Percentiles rank a stretch among this genome's conserved stretches.
phyloP scores from a whole-genome alignment of 345 rosid species.

The Ceriops tagal region DNA sequence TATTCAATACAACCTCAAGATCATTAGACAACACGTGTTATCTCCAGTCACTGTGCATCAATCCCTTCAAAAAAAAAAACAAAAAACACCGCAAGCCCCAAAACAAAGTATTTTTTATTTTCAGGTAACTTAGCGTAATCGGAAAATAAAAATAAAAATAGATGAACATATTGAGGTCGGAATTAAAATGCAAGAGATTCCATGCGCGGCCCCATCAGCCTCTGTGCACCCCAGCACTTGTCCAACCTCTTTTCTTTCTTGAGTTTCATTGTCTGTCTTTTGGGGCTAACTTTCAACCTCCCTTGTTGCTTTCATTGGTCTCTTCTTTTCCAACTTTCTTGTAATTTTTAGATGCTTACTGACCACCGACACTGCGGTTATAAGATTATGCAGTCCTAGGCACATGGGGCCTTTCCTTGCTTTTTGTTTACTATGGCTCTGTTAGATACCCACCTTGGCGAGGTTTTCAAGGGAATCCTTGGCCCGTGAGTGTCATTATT shows the following conservation, averaged over 20 bases:
- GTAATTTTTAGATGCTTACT: constrained; percentile 22
- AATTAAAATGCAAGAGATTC: constrained; percentile 42
- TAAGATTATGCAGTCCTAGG: constrained; percentile 56
- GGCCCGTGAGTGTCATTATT: constrained; percentile 54
- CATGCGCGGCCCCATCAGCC: constrained; percentile 20
- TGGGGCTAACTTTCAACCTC: constrained; percentile 35
- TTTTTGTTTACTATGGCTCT: neutral
- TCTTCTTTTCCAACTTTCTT: constrained; percentile 2
- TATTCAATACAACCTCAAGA: no score
- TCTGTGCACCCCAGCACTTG: neutral
- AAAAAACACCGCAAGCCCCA: neutral
- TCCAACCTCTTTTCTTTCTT: constrained; percentile 19
- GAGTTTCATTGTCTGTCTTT: constrained; percentile 16
- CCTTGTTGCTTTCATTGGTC: constrained; percentile 26
- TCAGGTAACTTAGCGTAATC: neutral
- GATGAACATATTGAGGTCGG: no score
- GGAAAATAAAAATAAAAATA: no score
- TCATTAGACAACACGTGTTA: no score
- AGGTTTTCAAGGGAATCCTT: constrained; percentile 44
- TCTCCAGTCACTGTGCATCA: no score
- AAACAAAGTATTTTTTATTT: no score
- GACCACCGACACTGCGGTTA: constrained; percentile 34
- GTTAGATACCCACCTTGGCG: constrained; percentile 31
- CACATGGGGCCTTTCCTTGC: constrained; percentile 6
- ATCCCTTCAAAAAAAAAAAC: no score